Conservation (phyloP, 2,329 filamentous ascomycete species). For the Paecilomyces niveus region DNA sequence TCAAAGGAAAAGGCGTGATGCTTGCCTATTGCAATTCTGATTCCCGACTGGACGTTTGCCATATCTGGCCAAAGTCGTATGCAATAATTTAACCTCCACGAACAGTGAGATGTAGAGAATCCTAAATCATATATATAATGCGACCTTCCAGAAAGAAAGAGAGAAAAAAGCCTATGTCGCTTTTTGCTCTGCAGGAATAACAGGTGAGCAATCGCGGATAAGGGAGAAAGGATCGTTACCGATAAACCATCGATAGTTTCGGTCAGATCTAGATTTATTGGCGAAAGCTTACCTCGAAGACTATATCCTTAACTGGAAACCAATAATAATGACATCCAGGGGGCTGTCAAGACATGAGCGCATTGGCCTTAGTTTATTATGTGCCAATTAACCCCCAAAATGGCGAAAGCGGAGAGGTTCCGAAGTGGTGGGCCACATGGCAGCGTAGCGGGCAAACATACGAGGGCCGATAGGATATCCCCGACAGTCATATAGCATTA, state of each 20-base stretch:
- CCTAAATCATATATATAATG: background rate
- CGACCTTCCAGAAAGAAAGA: background rate
- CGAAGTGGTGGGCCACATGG: background rate
- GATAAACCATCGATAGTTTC: background rate
- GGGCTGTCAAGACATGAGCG: background rate
- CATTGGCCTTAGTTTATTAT: background rate
- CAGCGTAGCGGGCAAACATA: background rate
- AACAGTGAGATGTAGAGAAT: background rate
- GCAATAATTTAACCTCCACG: background rate
- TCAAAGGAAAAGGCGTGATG: background rate
- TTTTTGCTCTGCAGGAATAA: background rate
- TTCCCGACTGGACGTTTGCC: background rate
- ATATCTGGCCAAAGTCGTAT: background rate
- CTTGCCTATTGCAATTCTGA: constrained; percentile 5
- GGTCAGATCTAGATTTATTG: background rate
- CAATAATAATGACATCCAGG: background rate
- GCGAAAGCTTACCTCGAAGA: background rate
- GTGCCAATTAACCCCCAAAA: background rate
- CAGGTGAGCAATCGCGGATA: background rate
- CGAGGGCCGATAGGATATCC: background rate
- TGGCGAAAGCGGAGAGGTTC: background rate
- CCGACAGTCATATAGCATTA: background rate
- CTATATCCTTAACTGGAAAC: background rate
- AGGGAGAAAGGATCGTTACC: background rate
- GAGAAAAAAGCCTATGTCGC: background rate